Percentiles rank a stretch among this genome's conserved stretches.
Conservation (phyloP, 805 yeast genomes). For the Tetrapisispora namnaoensis region DNA sequence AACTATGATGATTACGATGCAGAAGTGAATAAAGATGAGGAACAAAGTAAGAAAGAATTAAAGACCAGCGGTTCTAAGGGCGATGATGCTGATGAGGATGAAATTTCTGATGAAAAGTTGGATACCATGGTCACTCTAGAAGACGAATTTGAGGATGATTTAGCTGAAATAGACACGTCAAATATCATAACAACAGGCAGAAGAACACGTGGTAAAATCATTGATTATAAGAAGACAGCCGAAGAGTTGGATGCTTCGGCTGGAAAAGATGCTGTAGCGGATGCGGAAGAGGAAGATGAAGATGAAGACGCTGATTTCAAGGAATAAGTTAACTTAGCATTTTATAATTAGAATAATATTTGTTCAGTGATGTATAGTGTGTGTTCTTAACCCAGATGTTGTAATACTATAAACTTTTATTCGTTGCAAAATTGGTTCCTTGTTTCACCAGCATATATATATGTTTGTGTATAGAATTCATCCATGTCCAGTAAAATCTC, state of each 20-base stretch:
- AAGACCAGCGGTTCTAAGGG: slow-evolving; percentile 10
- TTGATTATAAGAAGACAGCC: slow-evolving; percentile 77
- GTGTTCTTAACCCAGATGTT: not conserved
- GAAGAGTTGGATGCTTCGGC: slow-evolving; percentile 43
- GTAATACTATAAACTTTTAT: not conserved
- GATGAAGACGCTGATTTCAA: slow-evolving; percentile 19
- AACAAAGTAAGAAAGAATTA: slow-evolving; percentile 27
- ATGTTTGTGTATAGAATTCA: too few relatives aligned
- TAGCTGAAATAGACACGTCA: slow-evolving; percentile 67
- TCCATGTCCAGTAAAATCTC: too few relatives aligned
- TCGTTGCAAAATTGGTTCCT: not conserved
- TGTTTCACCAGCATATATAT: too few relatives aligned
- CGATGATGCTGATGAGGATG: slow-evolving; percentile 37
- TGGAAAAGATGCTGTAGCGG: slow-evolving; percentile 31
- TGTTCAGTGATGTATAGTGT: not conserved
- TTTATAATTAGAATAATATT: not conserved
- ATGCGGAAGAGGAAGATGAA: slow-evolving; percentile 13
- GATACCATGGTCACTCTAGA: slow-evolving; percentile 38
- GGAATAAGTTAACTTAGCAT: slow-evolving; percentile 3
- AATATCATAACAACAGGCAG: slow-evolving; percentile 79
- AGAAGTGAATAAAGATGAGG: slow-evolving; percentile 49
- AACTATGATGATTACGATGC: slow-evolving; percentile 53
- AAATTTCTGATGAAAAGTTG: slow-evolving; percentile 44
- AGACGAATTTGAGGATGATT: slow-evolving; percentile 70
- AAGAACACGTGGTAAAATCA: slow-evolving; percentile 83